Conservation (phyloP, 2,329 filamentous ascomycete genomes). For the Phaeoacremonium minimum region DNA sequence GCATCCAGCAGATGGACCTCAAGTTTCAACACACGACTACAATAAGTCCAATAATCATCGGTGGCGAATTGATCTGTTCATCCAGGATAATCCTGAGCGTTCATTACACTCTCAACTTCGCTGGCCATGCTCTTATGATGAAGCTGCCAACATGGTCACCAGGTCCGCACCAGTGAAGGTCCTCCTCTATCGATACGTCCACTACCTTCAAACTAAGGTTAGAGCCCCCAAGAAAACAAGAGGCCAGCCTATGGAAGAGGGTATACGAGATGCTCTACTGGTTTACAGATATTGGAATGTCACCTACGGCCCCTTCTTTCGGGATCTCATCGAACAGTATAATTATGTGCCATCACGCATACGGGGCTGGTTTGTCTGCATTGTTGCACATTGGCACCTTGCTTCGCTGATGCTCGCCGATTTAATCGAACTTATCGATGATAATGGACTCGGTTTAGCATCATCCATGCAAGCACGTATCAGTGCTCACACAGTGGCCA, state of each 20-base stretch:
- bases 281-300: conserved; percentile 53
- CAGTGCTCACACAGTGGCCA: conserved; percentile 25
- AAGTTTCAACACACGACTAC: conserved; percentile 11
- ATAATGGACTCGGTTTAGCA: conserved; percentile 20
- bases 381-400: conserved; percentile 55
- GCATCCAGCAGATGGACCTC: conserved; percentile 12
- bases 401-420: conserved; percentile 52
- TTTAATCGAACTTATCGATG: conserved; percentile 45
- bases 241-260: conserved; percentile 37
- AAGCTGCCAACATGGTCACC: conserved; percentile 42
- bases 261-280: conserved; percentile 39
- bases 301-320: conserved; percentile 46
- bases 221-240: conserved; percentile 26
- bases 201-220: conserved; percentile 49
- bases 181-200: conserved; percentile 51
- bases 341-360: conserved; percentile 45
- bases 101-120: conserved; percentile 18
- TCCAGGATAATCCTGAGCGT: conserved; percentile 22
- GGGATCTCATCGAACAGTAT: conserved; percentile 45
- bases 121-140: conserved; percentile 53
- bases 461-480: conserved; percentile 19
- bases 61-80: conserved; percentile 29
- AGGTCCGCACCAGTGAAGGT: conserved; percentile 55
- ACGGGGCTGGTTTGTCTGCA: conserved; percentile 56
- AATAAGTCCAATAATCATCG: conserved; percentile 4